Conservation (phyloP, 2,329 filamentous ascomycete species). For the Pseudocercospora musae region DNA sequence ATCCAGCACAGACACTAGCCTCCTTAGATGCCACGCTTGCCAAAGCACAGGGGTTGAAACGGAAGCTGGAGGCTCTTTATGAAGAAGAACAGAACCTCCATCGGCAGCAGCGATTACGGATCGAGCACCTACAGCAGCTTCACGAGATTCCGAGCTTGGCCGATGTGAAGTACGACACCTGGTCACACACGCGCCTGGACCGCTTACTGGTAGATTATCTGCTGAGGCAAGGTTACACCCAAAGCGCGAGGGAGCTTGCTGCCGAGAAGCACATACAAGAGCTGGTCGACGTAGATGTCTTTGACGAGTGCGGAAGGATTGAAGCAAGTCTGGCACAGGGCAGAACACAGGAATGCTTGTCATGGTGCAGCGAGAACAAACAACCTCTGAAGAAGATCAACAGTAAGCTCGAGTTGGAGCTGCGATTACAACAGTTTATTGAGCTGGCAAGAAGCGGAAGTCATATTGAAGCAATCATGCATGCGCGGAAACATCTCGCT, state of each 20-base stretch:
- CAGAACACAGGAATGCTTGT: constrained; percentile 73
- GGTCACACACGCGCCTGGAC: constrained; percentile 79
- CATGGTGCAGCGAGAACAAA: constrained; percentile 92
- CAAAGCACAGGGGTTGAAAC: constrained; percentile 80
- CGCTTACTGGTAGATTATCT: constrained; percentile 90
- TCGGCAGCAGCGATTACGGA: constrained; percentile 69
- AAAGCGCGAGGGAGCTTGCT: constrained; percentile 73
- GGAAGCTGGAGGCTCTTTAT: constrained; percentile 74
- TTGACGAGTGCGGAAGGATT: constrained; percentile 76
- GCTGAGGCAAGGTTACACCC: constrained; percentile 74
- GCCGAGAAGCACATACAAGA: constrained; percentile 71
- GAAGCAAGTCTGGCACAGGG: constrained; percentile 65
- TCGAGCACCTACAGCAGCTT: constrained; percentile 76
- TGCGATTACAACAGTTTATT: constrained; percentile 91
- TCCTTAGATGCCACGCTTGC: constrained; percentile 81
- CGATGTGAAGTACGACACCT: constrained; percentile 90
- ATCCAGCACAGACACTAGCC: constrained; percentile 62
- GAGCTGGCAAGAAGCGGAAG: constrained; percentile 76
- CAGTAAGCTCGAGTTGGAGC: constrained; percentile 86
- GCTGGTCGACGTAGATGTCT: constrained; percentile 85
- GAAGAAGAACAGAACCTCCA: constrained; percentile 78
- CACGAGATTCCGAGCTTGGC: constrained; percentile 76
- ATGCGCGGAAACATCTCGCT: constrained; percentile 78
- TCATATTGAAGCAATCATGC: constrained; percentile 70
- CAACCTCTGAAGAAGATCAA: constrained; percentile 85